These are phyloP conservation scores for maize (Zea mays) DNA, from an alignment of 176 grass and related monocot genomes.

Conservation along the genomic window Zm-B73-REFERENCE-NAM-5.0 NC_050098.1:9787501-9788000, in stretches of 20 bases:
- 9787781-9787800: constrained; percentile 69
- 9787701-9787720: constrained; percentile 68
- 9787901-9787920: constrained; percentile 76
- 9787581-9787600: not conserved
- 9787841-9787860: constrained; percentile 11
- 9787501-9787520: not conserved
- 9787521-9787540: not conserved
- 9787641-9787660: not conserved
- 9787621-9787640: not conserved
- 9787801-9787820: constrained; percentile 46
- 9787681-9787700: not conserved
- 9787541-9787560: not conserved
- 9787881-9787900: constrained; percentile 71
- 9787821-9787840: constrained; percentile 32
- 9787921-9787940: constrained; percentile 88
- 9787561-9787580: not conserved
- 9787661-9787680: not conserved
- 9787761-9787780: constrained; percentile 79
- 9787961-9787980: constrained; percentile 33
- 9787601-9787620: constrained; percentile 11
- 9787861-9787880: constrained; percentile 29
- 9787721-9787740: constrained; percentile 86
- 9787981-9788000: constrained; percentile 48
- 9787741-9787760: constrained; percentile 94
- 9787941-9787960: constrained; percentile 56